Base-by-base conservation (phyloP, 306 rosid species). In the Prunus armeniaca region DNA sequence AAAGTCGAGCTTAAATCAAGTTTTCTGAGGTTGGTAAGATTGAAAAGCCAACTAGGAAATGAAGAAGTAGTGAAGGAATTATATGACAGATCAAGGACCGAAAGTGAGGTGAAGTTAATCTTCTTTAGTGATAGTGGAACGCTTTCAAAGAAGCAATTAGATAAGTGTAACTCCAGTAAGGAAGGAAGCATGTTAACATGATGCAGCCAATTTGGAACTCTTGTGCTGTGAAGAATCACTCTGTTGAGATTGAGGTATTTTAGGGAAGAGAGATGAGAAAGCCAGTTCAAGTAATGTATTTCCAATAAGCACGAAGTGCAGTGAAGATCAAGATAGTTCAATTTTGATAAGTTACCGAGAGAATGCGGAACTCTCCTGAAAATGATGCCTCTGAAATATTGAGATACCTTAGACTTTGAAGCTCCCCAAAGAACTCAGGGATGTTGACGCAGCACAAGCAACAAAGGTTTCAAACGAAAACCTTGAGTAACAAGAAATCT, bases 171-270 rank as follows among this genome's bases (percentile, higher is more conserved):
- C 19, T 24, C 76, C 12, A 75, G 12, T 19, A 80, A 56, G 8
- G 75, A 80, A 58, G 67, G 79, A 67, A 80, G 76, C 83, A 67
- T 57, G 34, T 80, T 74, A 43, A 80, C 56, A 1, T 6, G 30
- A 34, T 57, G 54, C 7, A 74, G 32, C 71, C 50, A 67, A 20
- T 43, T 74, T 25, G 38, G 0, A 32, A 20, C 79, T 73, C 65
- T 38, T 34, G 65, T 27, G 34, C 4, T 34, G 18, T 57, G 2
- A 28, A 80, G 83, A 27, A 74, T 0, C 49, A 32, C 38, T 4
- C 6, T 0, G 4, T 32, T 32, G 38, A 32, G 38, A 32, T 32
- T 4, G 38, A 32, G 0, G 38, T 32, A 5, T 32, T 32, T 0
- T 4, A 32, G 38, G 38, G 0, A 32, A 32, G 38, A 32, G 6